phyloP scores from a whole-genome alignment of 2,329 filamentous ascomycete species.

The Coniosporium tulheliwenetii region DNA sequence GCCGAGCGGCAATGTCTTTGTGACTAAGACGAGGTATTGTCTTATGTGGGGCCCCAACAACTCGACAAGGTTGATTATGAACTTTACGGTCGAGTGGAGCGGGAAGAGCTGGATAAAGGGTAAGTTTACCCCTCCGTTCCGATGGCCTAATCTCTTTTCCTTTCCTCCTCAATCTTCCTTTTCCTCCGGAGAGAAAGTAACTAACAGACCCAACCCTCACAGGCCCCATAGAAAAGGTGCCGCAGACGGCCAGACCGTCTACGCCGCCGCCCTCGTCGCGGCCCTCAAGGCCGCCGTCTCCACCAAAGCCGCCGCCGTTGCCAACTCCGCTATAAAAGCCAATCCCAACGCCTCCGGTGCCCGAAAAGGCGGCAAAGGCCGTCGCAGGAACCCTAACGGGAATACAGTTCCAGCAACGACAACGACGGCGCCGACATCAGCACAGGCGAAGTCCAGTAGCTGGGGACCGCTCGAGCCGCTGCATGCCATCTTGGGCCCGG shows the following conservation, averaged over 20 bases:
- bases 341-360: slow-evolving; percentile 28
- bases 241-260: slow-evolving; percentile 73
- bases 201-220: slow-evolving; percentile 1
- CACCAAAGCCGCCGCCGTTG: slow-evolving; percentile 40
- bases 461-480: slow-evolving; percentile 80
- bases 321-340: slow-evolving; percentile 20
- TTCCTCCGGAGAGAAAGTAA: slow-evolving; percentile 4
- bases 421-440: slow-evolving; percentile 8
- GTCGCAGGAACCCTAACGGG: slow-evolving; percentile 37
- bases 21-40: slow-evolving; percentile 87
- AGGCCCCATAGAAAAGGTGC: slow-evolving; percentile 93
- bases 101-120: slow-evolving; percentile 98
- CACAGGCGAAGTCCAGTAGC: slow-evolving; percentile 19
- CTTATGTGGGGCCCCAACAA: slow-evolving; percentile 85
- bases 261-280: slow-evolving; percentile 65
- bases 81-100: slow-evolving; percentile 85
- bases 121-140: slow-evolving; percentile 24
- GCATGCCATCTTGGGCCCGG: slow-evolving; percentile 50
- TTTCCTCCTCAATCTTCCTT: background rate
- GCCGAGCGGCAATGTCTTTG: slow-evolving; percentile 82
- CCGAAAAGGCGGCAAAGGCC: slow-evolving; percentile 32
- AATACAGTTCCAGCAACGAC: slow-evolving; percentile 18
- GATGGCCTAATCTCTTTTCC: background rate
- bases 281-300: slow-evolving; percentile 59
- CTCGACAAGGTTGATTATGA: slow-evolving; percentile 70